phyloP scores from a whole-genome alignment of 2,329 filamentous ascomycete genomes.

The Pseudonectria foliicola region DNA sequence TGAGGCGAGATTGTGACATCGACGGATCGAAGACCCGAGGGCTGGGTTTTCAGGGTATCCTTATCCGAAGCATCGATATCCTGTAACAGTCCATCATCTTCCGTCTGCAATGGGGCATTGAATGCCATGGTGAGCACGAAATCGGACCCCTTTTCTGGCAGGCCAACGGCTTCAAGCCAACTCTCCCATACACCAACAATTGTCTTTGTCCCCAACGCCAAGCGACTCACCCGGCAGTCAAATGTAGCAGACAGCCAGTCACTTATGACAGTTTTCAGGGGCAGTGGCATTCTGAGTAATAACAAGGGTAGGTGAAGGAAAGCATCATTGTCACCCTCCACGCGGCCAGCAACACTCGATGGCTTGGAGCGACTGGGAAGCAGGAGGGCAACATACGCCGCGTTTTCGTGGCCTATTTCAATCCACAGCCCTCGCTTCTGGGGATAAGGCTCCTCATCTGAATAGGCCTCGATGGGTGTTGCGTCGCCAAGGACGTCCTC shows the following conservation, averaged over 20 bases:
- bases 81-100: background rate
- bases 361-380: constrained; percentile 31
- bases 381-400: constrained; percentile 43
- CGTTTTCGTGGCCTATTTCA: constrained; percentile 46
- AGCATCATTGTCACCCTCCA: constrained; percentile 10
- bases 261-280: constrained; percentile 41
- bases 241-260: constrained; percentile 47
- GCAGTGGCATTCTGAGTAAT: constrained; percentile 47
- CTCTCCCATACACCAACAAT: constrained; percentile 43
- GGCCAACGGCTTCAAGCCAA: constrained; percentile 38
- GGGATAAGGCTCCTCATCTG: constrained; percentile 15
- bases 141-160: constrained; percentile 33
- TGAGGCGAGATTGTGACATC: constrained; percentile 44
- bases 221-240: constrained; percentile 47
- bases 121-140: constrained; percentile 46
- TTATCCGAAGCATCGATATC: constrained; percentile 10
- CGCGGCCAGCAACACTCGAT: constrained; percentile 2
- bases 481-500: constrained; percentile 25
- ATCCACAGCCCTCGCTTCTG: constrained; percentile 34
- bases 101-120: constrained; percentile 29
- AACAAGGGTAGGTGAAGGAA: constrained; percentile 47
- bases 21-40: constrained; percentile 33
- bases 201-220: constrained; percentile 43
- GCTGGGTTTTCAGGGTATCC: constrained; percentile 6
- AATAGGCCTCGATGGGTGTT: constrained; percentile 10